Conservation (phyloP, 805 yeast species). For the Candida railenensis region DNA sequence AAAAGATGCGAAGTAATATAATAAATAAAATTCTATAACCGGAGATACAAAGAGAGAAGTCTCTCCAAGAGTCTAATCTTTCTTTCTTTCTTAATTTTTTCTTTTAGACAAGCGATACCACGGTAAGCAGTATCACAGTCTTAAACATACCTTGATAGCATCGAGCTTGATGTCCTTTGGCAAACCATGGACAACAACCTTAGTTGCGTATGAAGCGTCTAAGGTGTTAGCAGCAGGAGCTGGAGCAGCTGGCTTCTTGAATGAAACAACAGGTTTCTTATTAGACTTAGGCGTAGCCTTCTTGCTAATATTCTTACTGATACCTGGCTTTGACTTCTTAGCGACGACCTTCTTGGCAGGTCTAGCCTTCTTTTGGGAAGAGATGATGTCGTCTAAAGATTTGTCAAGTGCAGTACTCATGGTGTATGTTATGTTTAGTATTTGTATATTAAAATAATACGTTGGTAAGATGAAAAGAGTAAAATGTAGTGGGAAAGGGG, state of each 20-base stretch:
- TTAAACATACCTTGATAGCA: conserved; percentile 80
- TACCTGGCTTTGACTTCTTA: conserved; percentile 24
- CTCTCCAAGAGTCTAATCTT: neutral
- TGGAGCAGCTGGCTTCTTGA: conserved; percentile 23
- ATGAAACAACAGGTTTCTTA: conserved; percentile 31
- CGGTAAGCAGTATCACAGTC: neutral
- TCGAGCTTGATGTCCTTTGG: conserved; percentile 85
- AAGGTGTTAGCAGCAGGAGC: conserved; percentile 22
- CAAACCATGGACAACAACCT: conserved; percentile 81
- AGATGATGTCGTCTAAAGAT: conserved; percentile 91
- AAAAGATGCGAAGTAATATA: neutral
- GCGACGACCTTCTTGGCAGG: conserved; percentile 27
- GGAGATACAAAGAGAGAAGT: neutral
- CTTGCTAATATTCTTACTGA: conserved; percentile 35
- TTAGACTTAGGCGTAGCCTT: conserved; percentile 16
- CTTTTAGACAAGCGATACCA: neutral
- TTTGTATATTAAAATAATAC: neutral
- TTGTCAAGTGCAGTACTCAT: conserved; percentile 87
- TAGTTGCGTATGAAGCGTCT: conserved; percentile 63
- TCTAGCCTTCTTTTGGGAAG: conserved; percentile 42
- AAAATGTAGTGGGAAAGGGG: neutral
- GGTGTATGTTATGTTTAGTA: conserved; percentile 8
- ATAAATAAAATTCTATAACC: neutral
- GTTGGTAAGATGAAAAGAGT: neutral
- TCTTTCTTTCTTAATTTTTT: neutral